Evolutionary conservation across 129 eudicot species (phyloP), one percentile per base, ranked within the genome.

Genomic region (Centrapalus pauciflorus): DNA sequence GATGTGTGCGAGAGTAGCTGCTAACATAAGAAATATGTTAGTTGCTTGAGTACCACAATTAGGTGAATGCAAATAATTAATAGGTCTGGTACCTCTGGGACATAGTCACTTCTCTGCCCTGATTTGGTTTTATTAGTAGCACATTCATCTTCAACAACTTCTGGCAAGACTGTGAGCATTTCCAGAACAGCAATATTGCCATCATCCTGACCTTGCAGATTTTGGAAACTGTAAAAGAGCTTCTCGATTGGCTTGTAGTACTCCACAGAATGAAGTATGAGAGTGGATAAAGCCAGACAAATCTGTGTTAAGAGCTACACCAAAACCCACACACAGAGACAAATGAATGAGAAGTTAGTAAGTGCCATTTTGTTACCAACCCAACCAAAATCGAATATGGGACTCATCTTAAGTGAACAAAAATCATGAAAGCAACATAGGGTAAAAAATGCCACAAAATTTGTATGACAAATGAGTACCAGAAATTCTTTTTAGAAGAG

Each of bases 91-190:
- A 91, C 98, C 98, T 91, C 94, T 77, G 69, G 88, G 12, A 69
- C 78, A 70, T 81, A 82, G 73, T 85, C 86, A 64, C 81, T 46
- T 45, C 93, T 78, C 37, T 75, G 80, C 43, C 84, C 75, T 35
- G 88, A 73, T 37, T 72, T 82, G 71, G 70, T 55, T 55, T 76
- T 62, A 64, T 60, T 64, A 70, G 83, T 79, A 69, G 76, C 65
- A 73, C 66, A 75, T 60, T 83, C 84, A 76, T 92, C 98, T 59
- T 92, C 98, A 37, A 92, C 75, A 45, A 85, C 82, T 80, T 92
- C 98, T 57, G 98, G 98, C 77, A 92, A 81, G 55, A 92, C 96
- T 20, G 95, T 92, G 70, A 92, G 90, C 94, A 88, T 81, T 77
- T 92, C 98, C 67, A 92, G 46, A 23, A 92, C 98, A 68, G 92